Percentiles rank a stretch among this genome's conserved stretches.
phyloP scores from a whole-genome alignment of 2,329 filamentous ascomycete species.

The Aspergillus jensenii region DNA sequence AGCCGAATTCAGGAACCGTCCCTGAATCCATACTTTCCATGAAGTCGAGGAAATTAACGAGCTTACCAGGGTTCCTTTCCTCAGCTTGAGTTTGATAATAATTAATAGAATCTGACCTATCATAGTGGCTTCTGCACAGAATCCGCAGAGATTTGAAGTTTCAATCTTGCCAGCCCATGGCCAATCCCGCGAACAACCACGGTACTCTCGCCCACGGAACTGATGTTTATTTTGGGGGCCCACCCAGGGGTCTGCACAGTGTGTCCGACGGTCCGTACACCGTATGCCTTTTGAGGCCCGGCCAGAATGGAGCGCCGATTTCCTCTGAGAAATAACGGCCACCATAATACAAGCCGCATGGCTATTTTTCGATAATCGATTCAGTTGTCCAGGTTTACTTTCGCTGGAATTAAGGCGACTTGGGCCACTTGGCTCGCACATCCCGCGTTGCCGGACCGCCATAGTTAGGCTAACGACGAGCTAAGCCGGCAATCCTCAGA shows the following conservation, averaged over 20 bases:
- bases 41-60: too few relatives aligned
- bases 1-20: background rate
- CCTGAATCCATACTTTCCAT: background rate
- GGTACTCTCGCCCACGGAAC: constrained; percentile 16
- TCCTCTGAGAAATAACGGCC: too few relatives aligned
- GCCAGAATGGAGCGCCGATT: background rate
- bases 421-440: background rate
- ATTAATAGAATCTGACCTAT: background rate
- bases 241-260: background rate
- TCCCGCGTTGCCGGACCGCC: background rate
- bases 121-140: background rate
- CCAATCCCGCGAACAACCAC: constrained; percentile 15
- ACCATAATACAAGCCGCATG: background rate
- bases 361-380: background rate
- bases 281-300: background rate
- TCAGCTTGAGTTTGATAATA: background rate
- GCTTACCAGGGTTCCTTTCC: too few relatives aligned
- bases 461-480: constrained; percentile 11
- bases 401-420: background rate
- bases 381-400: background rate
- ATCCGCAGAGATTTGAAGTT: background rate
- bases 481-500: background rate
- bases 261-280: too few relatives aligned
- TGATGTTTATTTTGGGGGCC: constrained; percentile 17
- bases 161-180: background rate